Percentiles rank a stretch among this genome's conserved stretches.
Evolutionary conservation across 305 asterid species (phyloP).

Genomic region (Nicotiana rustica): DNA sequence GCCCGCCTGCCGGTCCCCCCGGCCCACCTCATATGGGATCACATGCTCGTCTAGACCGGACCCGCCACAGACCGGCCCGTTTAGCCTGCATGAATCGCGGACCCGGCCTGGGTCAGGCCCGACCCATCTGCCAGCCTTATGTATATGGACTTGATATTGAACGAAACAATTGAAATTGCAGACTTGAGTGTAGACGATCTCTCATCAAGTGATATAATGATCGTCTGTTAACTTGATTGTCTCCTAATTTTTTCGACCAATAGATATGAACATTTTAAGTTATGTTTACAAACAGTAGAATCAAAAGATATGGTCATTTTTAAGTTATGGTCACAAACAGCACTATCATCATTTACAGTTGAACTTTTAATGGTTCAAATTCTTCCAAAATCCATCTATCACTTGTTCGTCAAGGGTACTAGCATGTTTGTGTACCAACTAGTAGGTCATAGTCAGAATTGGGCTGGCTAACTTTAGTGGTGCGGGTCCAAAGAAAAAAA

Average conservation of each 20-base stretch:
- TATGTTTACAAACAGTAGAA: not conserved
- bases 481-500: not conserved
- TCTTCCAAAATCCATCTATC: not conserved
- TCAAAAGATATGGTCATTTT: not conserved
- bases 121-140: no score
- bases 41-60: no score
- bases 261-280: not conserved
- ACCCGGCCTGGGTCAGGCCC: no score
- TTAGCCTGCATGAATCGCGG: no score
- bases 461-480: not conserved
- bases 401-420: not conserved
- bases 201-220: not conserved
- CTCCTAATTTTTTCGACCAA: not conserved
- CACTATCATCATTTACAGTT: not conserved
- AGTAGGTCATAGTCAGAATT: not conserved
- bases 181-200: not conserved
- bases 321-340: not conserved
- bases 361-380: not conserved
- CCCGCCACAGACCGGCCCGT: no score
- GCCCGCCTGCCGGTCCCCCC: no score
- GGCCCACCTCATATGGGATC: no score
- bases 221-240: not conserved
- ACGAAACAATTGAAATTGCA: no score
- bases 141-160: no score
- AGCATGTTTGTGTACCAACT: conserved; percentile 11